Percentiles rank a stretch among this genome's conserved stretches.
phyloP scores from a whole-genome alignment of 495 filamentous ascomycete species.

The Penicillium desertorum region DNA sequence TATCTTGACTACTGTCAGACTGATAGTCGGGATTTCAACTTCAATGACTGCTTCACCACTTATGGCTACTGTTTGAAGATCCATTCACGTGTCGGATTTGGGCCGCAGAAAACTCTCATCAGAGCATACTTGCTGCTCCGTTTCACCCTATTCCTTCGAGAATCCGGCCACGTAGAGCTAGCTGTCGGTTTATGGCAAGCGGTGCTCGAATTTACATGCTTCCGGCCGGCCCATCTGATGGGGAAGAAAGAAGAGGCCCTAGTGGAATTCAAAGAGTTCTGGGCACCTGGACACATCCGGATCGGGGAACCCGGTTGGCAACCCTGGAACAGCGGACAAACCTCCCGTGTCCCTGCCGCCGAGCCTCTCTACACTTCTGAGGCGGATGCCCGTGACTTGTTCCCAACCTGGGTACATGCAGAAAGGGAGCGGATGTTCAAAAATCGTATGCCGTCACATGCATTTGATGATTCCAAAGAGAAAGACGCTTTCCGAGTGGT shows the following conservation, averaged over 20 bases:
- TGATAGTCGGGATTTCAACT: constrained; percentile 64
- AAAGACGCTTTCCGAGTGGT: constrained; percentile 80
- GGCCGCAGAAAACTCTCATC: constrained; percentile 39
- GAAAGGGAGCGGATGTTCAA: constrained; percentile 53
- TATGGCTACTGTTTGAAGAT: constrained; percentile 60
- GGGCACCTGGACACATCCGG: constrained; percentile 81
- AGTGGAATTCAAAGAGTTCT: constrained; percentile 67
- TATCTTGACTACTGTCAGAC: constrained; percentile 77
- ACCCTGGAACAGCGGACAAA: constrained; percentile 59
- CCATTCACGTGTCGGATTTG: constrained; percentile 30
- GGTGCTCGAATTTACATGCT: constrained; percentile 71
- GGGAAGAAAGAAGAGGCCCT: constrained; percentile 24
- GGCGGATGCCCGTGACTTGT: constrained; percentile 25
- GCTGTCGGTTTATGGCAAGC: constrained; percentile 82
- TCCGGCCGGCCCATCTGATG: constrained; percentile 41
- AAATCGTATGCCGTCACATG: constrained; percentile 60
- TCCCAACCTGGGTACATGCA: constrained; percentile 58
- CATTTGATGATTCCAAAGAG: constrained; percentile 60
- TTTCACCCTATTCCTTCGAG: constrained; percentile 67
- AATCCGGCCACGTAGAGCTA: constrained; percentile 79
- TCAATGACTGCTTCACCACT: constrained; percentile 57
- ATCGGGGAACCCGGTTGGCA: constrained; percentile 71
- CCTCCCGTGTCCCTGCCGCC: neutral
- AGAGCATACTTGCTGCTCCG: constrained; percentile 74
- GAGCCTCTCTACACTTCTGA: constrained; percentile 11